These are phyloP conservation scores for Hypoxylon sp. DNA, from an alignment of 2,329 filamentous ascomycete genomes.

Conservation along the genomic window DNA sequence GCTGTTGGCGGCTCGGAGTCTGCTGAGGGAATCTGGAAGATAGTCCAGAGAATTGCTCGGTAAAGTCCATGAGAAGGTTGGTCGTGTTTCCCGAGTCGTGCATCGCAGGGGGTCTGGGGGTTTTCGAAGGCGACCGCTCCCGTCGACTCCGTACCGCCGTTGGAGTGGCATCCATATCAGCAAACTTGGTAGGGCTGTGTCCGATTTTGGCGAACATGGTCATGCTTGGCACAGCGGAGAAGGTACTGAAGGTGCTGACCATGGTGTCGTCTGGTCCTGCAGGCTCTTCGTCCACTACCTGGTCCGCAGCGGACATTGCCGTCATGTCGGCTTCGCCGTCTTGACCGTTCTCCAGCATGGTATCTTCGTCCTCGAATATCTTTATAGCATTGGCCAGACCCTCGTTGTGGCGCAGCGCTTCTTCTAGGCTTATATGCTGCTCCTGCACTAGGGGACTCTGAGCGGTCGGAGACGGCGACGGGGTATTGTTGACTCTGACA, in stretches of 20 bases:
- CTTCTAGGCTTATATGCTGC: conserved; percentile 58
- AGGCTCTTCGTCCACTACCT: conserved; percentile 44
- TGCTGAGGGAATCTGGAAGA: conserved; percentile 44
- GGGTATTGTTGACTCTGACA: conserved; percentile 57
- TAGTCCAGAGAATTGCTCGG: conserved; percentile 66
- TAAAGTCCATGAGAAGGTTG: conserved; percentile 87
- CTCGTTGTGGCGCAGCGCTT: conserved; percentile 62
- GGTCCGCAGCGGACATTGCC: conserved; percentile 43
- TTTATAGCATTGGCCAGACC: conserved; percentile 66
- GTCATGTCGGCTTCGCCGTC: conserved; percentile 44
- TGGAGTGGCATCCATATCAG: conserved; percentile 48
- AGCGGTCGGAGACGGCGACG: conserved; percentile 8
- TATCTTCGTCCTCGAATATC: conserved; percentile 64
- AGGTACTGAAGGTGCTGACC: conserved; percentile 86
- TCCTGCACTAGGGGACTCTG: conserved; percentile 5
- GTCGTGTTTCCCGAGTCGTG: conserved; percentile 68
- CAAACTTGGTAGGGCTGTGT: conserved; percentile 67
- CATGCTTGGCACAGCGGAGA: conserved; percentile 89
- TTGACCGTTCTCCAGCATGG: conserved; percentile 45
- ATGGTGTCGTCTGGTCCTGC: conserved; percentile 72
- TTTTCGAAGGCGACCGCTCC: conserved; percentile 48
- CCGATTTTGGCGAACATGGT: conserved; percentile 81
- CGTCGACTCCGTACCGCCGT: conserved; percentile 50
- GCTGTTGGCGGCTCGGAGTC: conserved; percentile 54
- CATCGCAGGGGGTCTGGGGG: conserved; percentile 46